These are phyloP conservation scores for Bretschneidera sinensis DNA, from an alignment of 345 rosid species.

Conservation along the genomic window DNA sequence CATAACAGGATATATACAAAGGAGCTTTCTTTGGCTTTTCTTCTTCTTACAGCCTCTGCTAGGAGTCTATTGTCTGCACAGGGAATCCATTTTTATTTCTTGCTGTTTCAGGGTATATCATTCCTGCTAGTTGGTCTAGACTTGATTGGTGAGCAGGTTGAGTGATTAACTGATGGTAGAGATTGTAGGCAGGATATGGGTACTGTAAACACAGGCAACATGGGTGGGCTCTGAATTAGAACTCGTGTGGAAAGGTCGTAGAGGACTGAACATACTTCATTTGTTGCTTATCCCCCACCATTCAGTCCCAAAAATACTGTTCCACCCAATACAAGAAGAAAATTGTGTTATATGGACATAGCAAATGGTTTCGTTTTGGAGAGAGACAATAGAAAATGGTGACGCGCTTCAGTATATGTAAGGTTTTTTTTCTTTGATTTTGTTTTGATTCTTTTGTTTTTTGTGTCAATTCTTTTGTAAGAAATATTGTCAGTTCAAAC, in stretches of 20 bases:
- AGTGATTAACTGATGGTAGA: conserved; percentile 30
- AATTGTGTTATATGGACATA: conserved; percentile 18
- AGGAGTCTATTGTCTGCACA: conserved; percentile 90
- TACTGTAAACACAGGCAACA: conserved; percentile 3
- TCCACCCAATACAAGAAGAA: conserved; percentile 14
- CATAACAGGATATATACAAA: conserved; percentile 82
- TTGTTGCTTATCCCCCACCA: too few species aligned
- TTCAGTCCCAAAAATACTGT: too few species aligned
- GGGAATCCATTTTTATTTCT: conserved; percentile 96
- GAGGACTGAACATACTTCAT: too few species aligned
- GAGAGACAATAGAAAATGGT: conserved; percentile 19
- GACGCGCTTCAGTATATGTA: conserved; percentile 29
- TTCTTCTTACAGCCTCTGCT: conserved; percentile 77
- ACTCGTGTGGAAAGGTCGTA: neutral
- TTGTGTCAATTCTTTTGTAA: conserved; percentile 52
- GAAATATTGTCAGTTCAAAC: conserved; percentile 38
- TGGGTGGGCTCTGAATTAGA: conserved; percentile 6
- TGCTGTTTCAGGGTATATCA: conserved; percentile 90
- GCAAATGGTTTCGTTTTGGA: conserved; percentile 17
- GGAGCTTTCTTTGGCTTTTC: conserved; percentile 82
- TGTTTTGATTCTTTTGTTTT: conserved; percentile 35
- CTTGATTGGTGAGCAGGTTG: conserved; percentile 91
- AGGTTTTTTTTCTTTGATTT: conserved; percentile 12
- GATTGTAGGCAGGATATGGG: conserved; percentile 12
- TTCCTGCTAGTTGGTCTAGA: conserved; percentile 93